These are phyloP conservation scores for Ceratobasidium sp. DNA, from an alignment of 1,284 basidiomycete genomes.

Conservation along the genomic window DNA sequence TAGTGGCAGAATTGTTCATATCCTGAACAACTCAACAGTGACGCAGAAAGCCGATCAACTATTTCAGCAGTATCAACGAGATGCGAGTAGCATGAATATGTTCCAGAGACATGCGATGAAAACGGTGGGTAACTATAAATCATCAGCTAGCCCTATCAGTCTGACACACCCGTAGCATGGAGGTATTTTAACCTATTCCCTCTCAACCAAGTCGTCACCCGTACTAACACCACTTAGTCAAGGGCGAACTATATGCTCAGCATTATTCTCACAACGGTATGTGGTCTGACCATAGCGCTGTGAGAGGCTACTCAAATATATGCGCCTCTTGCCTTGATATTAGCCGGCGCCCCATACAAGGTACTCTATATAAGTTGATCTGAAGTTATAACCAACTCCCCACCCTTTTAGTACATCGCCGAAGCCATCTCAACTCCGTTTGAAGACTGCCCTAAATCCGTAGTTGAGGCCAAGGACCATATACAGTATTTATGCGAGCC, in stretches of 20 bases:
- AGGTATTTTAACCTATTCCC: not conserved
- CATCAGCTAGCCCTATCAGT: not conserved
- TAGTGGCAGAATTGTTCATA: slow-evolving; percentile 33
- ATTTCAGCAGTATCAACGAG: slow-evolving; percentile 26
- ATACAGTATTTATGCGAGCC: slow-evolving; percentile 16
- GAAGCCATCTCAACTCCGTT: slow-evolving; percentile 34
- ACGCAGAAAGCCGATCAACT: slow-evolving; percentile 12
- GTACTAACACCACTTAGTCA: not conserved
- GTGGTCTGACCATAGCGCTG: not conserved
- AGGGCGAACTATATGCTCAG: slow-evolving; percentile 39
- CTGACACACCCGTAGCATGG: slow-evolving; percentile 26
- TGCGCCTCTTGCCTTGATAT: not conserved
- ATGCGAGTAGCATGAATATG: slow-evolving; percentile 18
- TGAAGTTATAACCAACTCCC: not conserved
- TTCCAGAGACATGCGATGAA: slow-evolving; percentile 37
- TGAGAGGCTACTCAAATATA: not conserved
- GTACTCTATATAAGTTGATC: not conserved
- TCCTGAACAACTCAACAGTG: slow-evolving; percentile 25
- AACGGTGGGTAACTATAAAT: slow-evolving; percentile 5
- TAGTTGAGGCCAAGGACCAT: slow-evolving; percentile 3
- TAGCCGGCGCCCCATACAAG: slow-evolving; percentile 38
- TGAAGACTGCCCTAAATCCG: slow-evolving; percentile 21
- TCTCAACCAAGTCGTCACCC: not conserved
- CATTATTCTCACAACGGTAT: slow-evolving; percentile 34
- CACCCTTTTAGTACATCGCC: slow-evolving; percentile 12